A percentile compares a stretch with the other conserved stretches of the same genome.
Evolutionary conservation across 176 grass and related monocot genomes (phyloP).

Genomic region (Miscanthus lutarioriparius): DNA sequence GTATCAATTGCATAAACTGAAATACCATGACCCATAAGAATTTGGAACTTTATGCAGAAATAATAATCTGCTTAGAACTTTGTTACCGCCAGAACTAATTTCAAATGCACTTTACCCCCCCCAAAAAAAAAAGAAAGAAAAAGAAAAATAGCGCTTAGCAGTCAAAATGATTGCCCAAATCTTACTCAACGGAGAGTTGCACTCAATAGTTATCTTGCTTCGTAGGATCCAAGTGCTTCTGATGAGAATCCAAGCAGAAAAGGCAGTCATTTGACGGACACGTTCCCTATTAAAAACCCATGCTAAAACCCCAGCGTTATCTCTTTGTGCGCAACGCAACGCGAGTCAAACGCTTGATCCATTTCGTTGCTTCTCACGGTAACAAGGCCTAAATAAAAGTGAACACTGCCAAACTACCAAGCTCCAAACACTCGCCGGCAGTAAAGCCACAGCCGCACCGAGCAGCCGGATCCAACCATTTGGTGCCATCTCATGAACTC

Average conservation of each 20-base stretch:
- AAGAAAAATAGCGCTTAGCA: not conserved
- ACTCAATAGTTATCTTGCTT: not conserved
- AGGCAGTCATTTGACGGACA: not conserved
- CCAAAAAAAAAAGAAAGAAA: not conserved
- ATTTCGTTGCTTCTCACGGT: not conserved
- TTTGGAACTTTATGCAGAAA: not conserved
- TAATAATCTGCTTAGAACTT: not conserved
- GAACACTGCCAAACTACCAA: not conserved
- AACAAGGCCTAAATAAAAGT: not conserved
- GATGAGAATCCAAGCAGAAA: slow-evolving; percentile 6
- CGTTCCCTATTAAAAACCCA: not conserved
- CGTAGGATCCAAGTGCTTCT: not conserved
- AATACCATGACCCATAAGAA: too few relatives aligned
- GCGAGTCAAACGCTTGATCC: not conserved
- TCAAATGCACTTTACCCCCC: not conserved
- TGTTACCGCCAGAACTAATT: not conserved
- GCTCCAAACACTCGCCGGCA: slow-evolving; percentile 21
- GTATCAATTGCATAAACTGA: not conserved
- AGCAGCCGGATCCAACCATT: not conserved
- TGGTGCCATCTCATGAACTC: not conserved
- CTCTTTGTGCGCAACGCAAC: not conserved
- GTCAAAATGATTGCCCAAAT: not conserved
- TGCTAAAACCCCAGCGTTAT: not conserved
- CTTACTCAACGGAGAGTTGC: not conserved
- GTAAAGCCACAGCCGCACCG: not conserved